Percentiles rank a stretch among this genome's conserved stretches.
phyloP scores from a whole-genome alignment of 768 basidiomycete species.

The Trametes meyenii region DNA sequence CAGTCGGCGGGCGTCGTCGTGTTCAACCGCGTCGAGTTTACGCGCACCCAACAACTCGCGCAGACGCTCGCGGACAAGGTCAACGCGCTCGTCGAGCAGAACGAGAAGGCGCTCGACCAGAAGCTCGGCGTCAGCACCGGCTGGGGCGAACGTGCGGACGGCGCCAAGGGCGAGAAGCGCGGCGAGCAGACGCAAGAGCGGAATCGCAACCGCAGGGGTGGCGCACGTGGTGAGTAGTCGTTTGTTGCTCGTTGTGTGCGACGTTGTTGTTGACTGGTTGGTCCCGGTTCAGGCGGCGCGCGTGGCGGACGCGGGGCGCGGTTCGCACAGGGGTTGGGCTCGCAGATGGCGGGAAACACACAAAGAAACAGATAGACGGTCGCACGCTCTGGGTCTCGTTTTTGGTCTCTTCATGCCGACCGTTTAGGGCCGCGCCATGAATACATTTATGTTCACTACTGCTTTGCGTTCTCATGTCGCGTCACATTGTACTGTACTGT shows the following conservation, averaged over 20 bases:
- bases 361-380: conserved; percentile 30
- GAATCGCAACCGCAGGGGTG: conserved; percentile 66
- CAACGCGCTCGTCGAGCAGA: conserved; percentile 83
- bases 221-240: conserved; percentile 53
- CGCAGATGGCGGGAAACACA: conserved; percentile 61
- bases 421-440: conserved; percentile 13
- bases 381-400: background rate
- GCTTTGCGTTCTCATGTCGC: conserved; percentile 19
- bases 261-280: background rate
- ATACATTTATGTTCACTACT: conserved; percentile 18
- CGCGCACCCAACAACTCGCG: conserved; percentile 87
- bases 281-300: conserved; percentile 51
- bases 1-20: conserved; percentile 88
- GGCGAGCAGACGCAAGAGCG: conserved; percentile 80
- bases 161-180: conserved; percentile 75
- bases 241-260: background rate
- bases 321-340: conserved; percentile 84
- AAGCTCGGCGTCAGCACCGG: conserved; percentile 72
- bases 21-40: conserved; percentile 90
- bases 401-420: conserved; percentile 1
- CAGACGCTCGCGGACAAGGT: conserved; percentile 89
- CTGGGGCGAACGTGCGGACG: conserved; percentile 72
- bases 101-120: conserved; percentile 84
- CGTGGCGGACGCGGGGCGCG: conserved; percentile 72
- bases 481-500: conserved; percentile 25